Conservation (phyloP, 305 asterid species). For the Fraxinus greggii region DNA sequence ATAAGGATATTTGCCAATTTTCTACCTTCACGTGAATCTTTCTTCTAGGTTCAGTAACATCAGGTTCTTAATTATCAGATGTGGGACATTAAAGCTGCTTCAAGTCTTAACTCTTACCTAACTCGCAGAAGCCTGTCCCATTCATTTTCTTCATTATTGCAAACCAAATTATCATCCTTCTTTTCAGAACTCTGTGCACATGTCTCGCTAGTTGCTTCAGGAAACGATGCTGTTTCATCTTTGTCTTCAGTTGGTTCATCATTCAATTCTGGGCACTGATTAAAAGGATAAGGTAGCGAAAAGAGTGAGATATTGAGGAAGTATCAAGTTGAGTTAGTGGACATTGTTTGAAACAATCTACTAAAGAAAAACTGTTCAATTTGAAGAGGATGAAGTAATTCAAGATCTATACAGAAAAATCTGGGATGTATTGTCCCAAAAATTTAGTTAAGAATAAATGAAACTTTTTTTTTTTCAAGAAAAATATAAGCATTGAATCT, state of each 20-base stretch:
- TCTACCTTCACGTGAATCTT: not conserved
- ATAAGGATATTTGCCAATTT: not conserved
- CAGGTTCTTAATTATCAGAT: slow-evolving; percentile 9
- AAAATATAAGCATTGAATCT: not conserved
- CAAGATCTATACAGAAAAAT: not conserved
- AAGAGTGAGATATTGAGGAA: not conserved
- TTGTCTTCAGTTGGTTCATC: slow-evolving; percentile 81
- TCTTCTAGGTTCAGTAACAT: slow-evolving; percentile 1
- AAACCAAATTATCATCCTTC: slow-evolving; percentile 50
- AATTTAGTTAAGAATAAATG: not conserved
- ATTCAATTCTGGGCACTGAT: slow-evolving; percentile 79
- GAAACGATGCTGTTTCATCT: slow-evolving; percentile 47
- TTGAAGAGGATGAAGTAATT: not conserved
- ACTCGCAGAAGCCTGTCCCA: slow-evolving; percentile 97
- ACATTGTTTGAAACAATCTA: not conserved
- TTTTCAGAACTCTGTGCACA: slow-evolving; percentile 51
- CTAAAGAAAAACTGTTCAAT: not conserved
- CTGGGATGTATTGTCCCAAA: not conserved
- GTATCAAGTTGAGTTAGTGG: not conserved
- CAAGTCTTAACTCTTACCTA: slow-evolving; percentile 51
- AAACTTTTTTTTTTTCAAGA: not conserved
- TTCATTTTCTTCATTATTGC: slow-evolving; percentile 67
- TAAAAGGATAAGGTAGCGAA: slow-evolving; percentile 9
- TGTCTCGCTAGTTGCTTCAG: slow-evolving; percentile 40
- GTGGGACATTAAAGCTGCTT: slow-evolving; percentile 8